Base-by-base conservation (phyloP, 192 early-diverging fungal species). In the Entophlyctis luteolus region DNA sequence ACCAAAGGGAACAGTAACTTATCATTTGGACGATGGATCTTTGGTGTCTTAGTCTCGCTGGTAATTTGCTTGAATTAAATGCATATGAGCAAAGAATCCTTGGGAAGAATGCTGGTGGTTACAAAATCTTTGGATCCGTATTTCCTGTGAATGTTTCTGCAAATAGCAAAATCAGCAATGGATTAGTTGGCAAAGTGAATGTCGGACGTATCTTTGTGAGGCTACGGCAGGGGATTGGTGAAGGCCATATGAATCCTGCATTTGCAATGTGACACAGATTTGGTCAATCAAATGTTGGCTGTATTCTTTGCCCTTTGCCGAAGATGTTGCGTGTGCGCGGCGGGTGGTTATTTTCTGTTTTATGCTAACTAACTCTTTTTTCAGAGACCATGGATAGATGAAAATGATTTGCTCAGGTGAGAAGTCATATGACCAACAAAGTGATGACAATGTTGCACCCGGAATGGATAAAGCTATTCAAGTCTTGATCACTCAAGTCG, bases 331-430 rank as follows among this genome's bases (percentile, higher is more conserved):
- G 77, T 22, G 79, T 68, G 37, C 8, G 49, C 31, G n/a, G n/a
- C n/a, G n/a, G n/a, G n/a, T n/a, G n/a, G n/a, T n/a, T n/a, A n/a
- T n/a, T n/a, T n/a, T n/a, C n/a, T n/a, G n/a, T n/a, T n/a, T n/a
- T n/a, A n/a, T n/a, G n/a, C n/a, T n/a, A n/a, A n/a, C 8, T 25
- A 22, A 23, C 48, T 79, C 52, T 48, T 22, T 57, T 68, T 74
- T 71, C 75, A 84, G 55, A 80, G 78, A 62, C 52, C 70, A 10
- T 90, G 88, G 80, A 83, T 98, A 45, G 89, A 93, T 75, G 92
- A 92, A 75, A 74, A 81, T 29, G 96, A 98, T 74, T 96, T 97
- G 72, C 80, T 98, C 48, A 92, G 90, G 96, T 63, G 95, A 96
- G 56, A 91, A 93, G 72, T 72, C 79, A 1, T 88, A 95, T 78